phyloP scores from a whole-genome alignment of 1,284 basidiomycete species.

The Earliella scabrosa region DNA sequence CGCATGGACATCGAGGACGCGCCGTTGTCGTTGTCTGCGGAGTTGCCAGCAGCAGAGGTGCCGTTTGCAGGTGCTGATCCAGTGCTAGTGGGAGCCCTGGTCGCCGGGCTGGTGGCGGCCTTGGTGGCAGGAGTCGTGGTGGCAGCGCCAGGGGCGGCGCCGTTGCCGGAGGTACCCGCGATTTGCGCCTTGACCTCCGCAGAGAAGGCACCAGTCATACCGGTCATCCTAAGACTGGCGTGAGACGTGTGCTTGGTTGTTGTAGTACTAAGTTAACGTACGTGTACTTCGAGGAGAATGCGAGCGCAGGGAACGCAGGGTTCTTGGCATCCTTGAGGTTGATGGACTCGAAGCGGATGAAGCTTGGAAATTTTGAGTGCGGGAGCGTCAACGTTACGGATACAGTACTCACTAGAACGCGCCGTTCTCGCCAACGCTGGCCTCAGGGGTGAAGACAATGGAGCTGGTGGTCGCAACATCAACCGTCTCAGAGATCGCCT shows the following conservation, averaged over 20 bases:
- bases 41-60: conserved; percentile 25
- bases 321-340: conserved; percentile 51
- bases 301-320: conserved; percentile 61
- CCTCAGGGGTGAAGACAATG: conserved; percentile 63
- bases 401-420: conserved; percentile 57
- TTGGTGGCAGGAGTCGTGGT: conserved; percentile 10
- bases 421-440: conserved; percentile 63
- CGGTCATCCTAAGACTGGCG: conserved; percentile 46
- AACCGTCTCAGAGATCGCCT: conserved; percentile 57
- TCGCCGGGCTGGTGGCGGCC: neutral
- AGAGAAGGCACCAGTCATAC: conserved; percentile 72
- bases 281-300: conserved; percentile 85
- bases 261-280: conserved; percentile 38
- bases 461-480: conserved; percentile 62
- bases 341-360: conserved; percentile 74
- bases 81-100: conserved; percentile 3
- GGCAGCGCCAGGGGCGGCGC: conserved; percentile 15
- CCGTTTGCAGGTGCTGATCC: conserved; percentile 12
- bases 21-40: conserved; percentile 29
- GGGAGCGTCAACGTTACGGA: too few species aligned
- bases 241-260: neutral
- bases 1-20: conserved; percentile 29
- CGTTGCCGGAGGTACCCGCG: conserved; percentile 37
- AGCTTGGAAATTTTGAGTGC: conserved; percentile 44
- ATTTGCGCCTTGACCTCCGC: conserved; percentile 56